Percentiles rank a stretch among this genome's conserved stretches.
phyloP scores from a whole-genome alignment of 73 alveolate species.

The Durusdinium trenchii region DNA sequence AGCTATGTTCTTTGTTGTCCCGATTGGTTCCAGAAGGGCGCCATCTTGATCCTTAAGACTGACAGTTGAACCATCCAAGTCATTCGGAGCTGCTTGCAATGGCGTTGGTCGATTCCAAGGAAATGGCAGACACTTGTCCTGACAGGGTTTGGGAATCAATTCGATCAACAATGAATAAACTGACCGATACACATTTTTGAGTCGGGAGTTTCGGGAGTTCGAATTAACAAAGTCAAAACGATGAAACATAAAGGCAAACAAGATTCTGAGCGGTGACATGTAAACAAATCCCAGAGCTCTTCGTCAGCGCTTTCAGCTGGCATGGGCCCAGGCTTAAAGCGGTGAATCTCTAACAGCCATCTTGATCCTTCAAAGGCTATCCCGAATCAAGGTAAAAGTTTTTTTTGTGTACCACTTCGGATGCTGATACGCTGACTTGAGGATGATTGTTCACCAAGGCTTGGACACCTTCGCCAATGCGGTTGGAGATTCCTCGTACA shows the following conservation, averaged over 20 bases:
- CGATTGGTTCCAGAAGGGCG: neutral
- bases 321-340: neutral
- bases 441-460: neutral
- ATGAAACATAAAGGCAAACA: neutral
- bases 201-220: too few relatives aligned
- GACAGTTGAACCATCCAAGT: neutral
- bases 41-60: neutral
- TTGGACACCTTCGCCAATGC: neutral
- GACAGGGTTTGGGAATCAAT: neutral
- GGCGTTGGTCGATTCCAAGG: neutral
- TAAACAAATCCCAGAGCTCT: constrained; percentile 20
- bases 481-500: too few relatives aligned
- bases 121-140: neutral
- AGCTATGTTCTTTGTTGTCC: neutral
- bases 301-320: neutral
- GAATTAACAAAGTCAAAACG: too few relatives aligned
- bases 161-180: neutral
- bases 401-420: neutral
- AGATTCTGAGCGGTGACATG: constrained; percentile 24
- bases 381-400: neutral
- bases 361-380: neutral
- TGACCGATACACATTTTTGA: neutral
- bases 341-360: neutral
- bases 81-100: neutral
- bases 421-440: neutral